Evolutionary conservation across 2,329 filamentous ascomycete genomes (phyloP).

Genomic region (Penicillium sp.): DNA sequence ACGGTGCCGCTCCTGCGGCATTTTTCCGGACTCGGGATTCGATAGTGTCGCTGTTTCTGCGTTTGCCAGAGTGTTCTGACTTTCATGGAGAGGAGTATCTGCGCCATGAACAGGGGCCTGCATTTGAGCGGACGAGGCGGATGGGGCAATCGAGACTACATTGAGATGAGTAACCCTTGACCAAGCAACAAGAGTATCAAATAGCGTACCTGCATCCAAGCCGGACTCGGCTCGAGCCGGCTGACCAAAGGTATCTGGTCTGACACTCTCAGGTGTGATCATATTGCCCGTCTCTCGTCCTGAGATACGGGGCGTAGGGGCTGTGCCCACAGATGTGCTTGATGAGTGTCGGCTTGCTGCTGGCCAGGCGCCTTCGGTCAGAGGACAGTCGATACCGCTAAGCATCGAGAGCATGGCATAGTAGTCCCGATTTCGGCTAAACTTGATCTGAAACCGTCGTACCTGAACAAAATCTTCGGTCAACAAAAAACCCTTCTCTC

Average conservation of each 20-base stretch:
- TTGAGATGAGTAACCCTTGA: not conserved
- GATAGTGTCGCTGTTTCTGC: not conserved
- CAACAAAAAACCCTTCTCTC: not conserved
- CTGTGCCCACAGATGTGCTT: constrained; percentile 12
- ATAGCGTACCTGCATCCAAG: constrained; percentile 7
- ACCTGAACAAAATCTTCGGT: constrained; percentile 21
- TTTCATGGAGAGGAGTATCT: not conserved
- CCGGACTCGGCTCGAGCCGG: constrained; percentile 2
- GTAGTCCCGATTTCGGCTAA: constrained; percentile 36
- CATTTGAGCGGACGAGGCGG: not conserved
- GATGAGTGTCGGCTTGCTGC: constrained; percentile 17
- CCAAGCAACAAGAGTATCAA: no score
- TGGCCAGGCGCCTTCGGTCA: constrained; percentile 34
- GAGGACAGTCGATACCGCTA: constrained; percentile 38
- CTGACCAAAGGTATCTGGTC: constrained; percentile 1
- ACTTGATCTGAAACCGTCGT: constrained; percentile 43
- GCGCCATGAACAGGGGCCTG: not conserved
- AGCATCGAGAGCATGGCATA: constrained; percentile 38
- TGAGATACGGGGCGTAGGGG: constrained; percentile 6
- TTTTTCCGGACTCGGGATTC: not conserved
- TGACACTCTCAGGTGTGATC: constrained; percentile 6
- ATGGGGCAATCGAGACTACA: not conserved
- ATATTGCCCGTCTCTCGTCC: not conserved
- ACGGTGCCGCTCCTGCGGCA: not conserved
- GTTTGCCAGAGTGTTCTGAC: not conserved